Base-by-base conservation (phyloP, 176 grass and related monocot species). In the Lolium perenne region DNA sequence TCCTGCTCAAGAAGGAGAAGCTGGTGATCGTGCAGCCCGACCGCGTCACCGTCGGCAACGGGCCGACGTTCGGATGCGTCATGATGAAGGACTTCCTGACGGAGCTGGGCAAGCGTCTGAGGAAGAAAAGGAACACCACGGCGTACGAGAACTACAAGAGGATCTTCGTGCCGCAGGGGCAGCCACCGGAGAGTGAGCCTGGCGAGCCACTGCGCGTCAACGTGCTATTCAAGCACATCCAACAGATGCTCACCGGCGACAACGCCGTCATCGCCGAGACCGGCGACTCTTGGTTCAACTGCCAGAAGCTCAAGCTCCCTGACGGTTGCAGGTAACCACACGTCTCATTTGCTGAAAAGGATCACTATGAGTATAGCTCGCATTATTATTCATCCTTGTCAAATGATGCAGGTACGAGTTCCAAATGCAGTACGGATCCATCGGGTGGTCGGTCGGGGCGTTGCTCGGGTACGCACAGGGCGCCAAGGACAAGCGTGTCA, bases 371-470 rank as follows among this genome's bases (percentile, higher is more conserved):
- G 26, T 29, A 29, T 29, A 29, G 26, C 26, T 29, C 26, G 26
- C 26, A 29, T 29, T 29, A 29, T 29, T 29, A 29, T 29, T 29
- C 26, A 29, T 29, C 26, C 26, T 29, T 29, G 26, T 29, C 26
- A 29, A 29, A 29, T 29, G 26, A 29, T 29, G 26, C 26, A 91
- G 92, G 62, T 95, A 87, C 17, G 94, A 97, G 87, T 97, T 97
- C 89, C 92, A 97, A 77, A 94, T 97, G 94, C 94, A 97, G 82
- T 97, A 97, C 65, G 94, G 92, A 1, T 97, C 94, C 5, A 94
- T 94, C 63, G 90, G 94, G 3, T 97, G 94, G 92, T 94, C 94
- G 0, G 90, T 97, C 0, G 94, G 92, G 8, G 94, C 91, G 16
- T 51, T 92, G 38, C 89, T 97, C 0, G 94, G 94, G 2, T 97